Evolutionary conservation across 805 yeast genomes (phyloP), one percentile per base, ranked within the genome.

Genomic region (Lipomyces lipofer): DNA sequence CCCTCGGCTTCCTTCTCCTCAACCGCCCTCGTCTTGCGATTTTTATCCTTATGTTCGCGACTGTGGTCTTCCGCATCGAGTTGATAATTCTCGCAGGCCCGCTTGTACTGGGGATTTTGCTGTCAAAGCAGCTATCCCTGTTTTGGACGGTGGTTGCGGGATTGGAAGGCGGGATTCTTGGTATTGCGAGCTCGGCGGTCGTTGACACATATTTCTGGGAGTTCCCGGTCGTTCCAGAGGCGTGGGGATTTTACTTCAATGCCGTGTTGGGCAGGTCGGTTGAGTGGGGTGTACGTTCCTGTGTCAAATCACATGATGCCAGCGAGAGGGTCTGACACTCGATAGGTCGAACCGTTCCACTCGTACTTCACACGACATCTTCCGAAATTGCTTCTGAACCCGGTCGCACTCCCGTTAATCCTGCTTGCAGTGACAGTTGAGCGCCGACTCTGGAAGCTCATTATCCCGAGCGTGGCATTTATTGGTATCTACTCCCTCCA

Each of bases 281-380:
- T 1, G 75, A 81, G 13, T 92, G 97, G 97, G 98, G 97, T 0
- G 77, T n/a, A n/a, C n/a, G n/a, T n/a, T n/a, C n/a, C n/a, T n/a
- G n/a, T n/a, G 25, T 46, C 8, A 13, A 29, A 29, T 29, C 33
- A 13, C 33, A 29, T 29, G 33, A 13, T 29, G 9, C 33, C 13
- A 10, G 9, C 13, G 13, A 9, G 12, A 29, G 40, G 8, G n/a
- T 35, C 12, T n/a, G 46, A n/a, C n/a, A n/a, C n/a, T n/a, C n/a
- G n/a, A n/a, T n/a, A n/a, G n/a, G n/a, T 77, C 1, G 91, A 87
- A 67, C 95, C 98, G 3, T 78, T 77, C 63, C 58, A 69, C 33
- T 79, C 87, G 0, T 92, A 92, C 70, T 83, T 89, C 63, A 69
- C 78, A 2, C 75, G 74, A 46, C 80, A 82, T 61, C 63, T 71